Evolutionary conservation across 495 filamentous ascomycete species (phyloP).

Genomic region (Trichoderma orchidacearum): DNA sequence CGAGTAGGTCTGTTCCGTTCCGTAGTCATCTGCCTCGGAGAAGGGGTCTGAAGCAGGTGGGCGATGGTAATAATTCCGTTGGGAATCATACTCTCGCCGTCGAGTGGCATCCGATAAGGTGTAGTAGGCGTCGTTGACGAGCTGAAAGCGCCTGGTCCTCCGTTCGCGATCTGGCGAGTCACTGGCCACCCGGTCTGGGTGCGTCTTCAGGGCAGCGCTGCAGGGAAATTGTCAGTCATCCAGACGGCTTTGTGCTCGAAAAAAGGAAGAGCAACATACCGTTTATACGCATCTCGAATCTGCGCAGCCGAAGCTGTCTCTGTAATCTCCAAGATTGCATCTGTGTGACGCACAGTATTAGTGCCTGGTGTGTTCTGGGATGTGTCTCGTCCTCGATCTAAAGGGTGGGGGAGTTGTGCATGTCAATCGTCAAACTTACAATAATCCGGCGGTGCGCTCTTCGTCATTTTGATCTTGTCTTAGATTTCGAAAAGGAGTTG

Average conservation of each 20-base stretch:
- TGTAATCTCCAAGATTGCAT: slow-evolving; percentile 58
- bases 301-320: slow-evolving; percentile 65
- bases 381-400: slow-evolving; percentile 4
- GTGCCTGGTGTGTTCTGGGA: slow-evolving; percentile 8
- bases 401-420: background rate
- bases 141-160: slow-evolving; percentile 84
- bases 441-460: slow-evolving; percentile 32
- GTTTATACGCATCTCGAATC: slow-evolving; percentile 91
- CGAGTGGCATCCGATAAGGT: slow-evolving; percentile 71
- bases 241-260: background rate
- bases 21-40: slow-evolving; percentile 38
- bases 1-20: slow-evolving; percentile 11
- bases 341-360: slow-evolving; percentile 14
- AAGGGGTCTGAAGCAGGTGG: slow-evolving; percentile 23
- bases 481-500: background rate
- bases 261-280: slow-evolving; percentile 25
- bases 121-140: slow-evolving; percentile 97
- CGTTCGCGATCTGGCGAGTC: slow-evolving; percentile 72
- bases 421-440: slow-evolving; percentile 24
- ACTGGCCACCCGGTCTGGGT: slow-evolving; percentile 80
- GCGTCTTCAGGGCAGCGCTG: slow-evolving; percentile 84
- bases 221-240: background rate
- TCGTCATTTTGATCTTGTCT: slow-evolving; percentile 17
- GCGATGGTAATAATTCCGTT: slow-evolving; percentile 31
- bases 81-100: slow-evolving; percentile 78